phyloP scores from a whole-genome alignment of 768 basidiomycete genomes.

The Roridomyces roridus region DNA sequence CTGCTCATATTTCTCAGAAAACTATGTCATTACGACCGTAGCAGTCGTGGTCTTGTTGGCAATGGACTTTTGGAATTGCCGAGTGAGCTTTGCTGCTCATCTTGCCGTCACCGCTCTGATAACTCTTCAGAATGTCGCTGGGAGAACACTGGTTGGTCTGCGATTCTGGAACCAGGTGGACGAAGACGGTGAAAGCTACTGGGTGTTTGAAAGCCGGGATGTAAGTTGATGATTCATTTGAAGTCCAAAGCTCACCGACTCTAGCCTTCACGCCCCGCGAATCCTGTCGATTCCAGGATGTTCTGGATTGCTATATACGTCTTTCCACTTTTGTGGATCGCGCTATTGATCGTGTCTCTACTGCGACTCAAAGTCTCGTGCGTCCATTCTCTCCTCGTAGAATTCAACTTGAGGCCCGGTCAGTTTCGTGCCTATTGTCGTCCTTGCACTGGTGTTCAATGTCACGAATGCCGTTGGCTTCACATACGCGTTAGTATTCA shows the following conservation, averaged over 20 bases:
- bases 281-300: constrained; percentile 93
- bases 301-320: constrained; percentile 93
- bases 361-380: constrained; percentile 89
- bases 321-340: constrained; percentile 89
- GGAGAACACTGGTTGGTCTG: constrained; percentile 90
- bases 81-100: constrained; percentile 54
- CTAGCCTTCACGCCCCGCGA: constrained; percentile 87
- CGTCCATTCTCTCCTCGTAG: constrained; percentile 36
- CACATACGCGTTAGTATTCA: constrained; percentile 80
- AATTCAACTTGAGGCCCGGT: constrained; percentile 2
- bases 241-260: neutral
- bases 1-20: constrained; percentile 59
- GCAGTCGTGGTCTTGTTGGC: constrained; percentile 91
- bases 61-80: constrained; percentile 98
- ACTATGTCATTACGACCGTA: constrained; percentile 95
- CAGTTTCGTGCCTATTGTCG: constrained; percentile 94
- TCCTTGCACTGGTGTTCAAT: constrained; percentile 95
- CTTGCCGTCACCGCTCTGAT: constrained; percentile 4
- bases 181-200: constrained; percentile 93
- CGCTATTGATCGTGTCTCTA: constrained; percentile 86
- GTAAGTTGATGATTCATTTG: constrained; percentile 51
- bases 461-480: constrained; percentile 95
- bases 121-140: constrained; percentile 81
- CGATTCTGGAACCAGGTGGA: constrained; percentile 99
- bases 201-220: constrained; percentile 98